Conservation (phyloP, 2,329 filamentous ascomycete species). For the Penicillium sp. region DNA sequence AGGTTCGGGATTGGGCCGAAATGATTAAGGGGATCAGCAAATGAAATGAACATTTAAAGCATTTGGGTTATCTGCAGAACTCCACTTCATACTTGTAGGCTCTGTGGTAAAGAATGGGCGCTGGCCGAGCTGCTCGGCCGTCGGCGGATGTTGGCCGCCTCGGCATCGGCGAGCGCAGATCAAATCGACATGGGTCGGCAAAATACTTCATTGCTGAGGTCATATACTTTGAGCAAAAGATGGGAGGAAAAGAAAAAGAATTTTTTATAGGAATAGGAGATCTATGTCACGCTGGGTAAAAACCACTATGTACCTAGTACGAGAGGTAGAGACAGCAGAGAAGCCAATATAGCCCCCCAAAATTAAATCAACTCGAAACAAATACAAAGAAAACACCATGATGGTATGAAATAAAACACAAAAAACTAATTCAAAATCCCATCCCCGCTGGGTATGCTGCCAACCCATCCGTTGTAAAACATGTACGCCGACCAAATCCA, state of each 20-base stretch:
- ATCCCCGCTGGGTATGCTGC: constrained; percentile 3
- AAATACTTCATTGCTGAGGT: background rate
- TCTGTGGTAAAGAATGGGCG: background rate
- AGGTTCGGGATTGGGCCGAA: background rate
- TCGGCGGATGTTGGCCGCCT: constrained; percentile 2
- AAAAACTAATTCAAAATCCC: background rate
- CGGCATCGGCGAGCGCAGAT: background rate
- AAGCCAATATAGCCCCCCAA: background rate
- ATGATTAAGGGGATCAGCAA: background rate
- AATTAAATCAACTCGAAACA: background rate
- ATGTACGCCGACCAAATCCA: constrained; percentile 3
- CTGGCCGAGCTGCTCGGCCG: background rate
- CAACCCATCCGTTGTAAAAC: constrained; percentile 1
- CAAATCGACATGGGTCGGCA: background rate
- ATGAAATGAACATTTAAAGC: background rate
- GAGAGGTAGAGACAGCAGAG: background rate
- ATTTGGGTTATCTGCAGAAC: background rate
- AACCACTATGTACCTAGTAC: background rate
- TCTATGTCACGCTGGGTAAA: background rate
- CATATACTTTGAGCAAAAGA: background rate
- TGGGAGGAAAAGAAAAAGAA: background rate
- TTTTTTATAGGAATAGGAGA: background rate
- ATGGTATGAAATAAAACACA: constrained; percentile 16
- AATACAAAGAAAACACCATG: constrained; percentile 13
- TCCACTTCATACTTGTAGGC: background rate